phyloP scores from a whole-genome alignment of 768 basidiomycete species.

The Tulasnella sp. region DNA sequence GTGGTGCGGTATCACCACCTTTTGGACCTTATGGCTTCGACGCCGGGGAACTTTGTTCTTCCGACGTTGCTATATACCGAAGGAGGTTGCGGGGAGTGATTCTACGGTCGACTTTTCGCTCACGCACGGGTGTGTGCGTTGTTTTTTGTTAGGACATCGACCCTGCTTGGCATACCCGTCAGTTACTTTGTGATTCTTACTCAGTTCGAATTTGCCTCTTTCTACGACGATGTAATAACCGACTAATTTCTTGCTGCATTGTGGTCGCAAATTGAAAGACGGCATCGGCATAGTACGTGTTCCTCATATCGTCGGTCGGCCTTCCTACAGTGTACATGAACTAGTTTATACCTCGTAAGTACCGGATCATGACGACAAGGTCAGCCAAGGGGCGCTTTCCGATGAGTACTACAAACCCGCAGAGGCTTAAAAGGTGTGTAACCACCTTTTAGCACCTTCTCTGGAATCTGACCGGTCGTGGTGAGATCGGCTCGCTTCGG shows the following conservation, averaged over 20 bases:
- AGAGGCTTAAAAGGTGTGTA: conserved; percentile 39
- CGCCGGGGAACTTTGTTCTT: conserved; percentile 20
- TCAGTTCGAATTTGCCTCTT: background rate
- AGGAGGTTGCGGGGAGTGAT: too few relatives aligned
- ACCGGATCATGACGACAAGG: conserved; percentile 41
- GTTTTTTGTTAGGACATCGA: conserved; percentile 18
- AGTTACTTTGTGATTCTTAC: conserved; percentile 17
- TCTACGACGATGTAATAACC: too few relatives aligned
- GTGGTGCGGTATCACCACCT: conserved; percentile 23
- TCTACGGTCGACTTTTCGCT: too few relatives aligned
- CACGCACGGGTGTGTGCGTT: background rate
- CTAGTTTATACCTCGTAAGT: background rate
- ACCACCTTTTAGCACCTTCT: too few relatives aligned
- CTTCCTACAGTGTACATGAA: too few relatives aligned
- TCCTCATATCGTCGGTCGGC: background rate
- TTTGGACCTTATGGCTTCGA: conserved; percentile 21
- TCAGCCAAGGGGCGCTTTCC: conserved; percentile 41
- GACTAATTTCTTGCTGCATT: too few relatives aligned
- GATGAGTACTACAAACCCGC: conserved; percentile 45
- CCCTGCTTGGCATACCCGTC: conserved; percentile 24
- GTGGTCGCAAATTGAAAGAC: background rate
- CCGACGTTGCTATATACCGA: conserved; percentile 14
- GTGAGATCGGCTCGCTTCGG: conserved; percentile 40
- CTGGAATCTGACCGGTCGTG: background rate
- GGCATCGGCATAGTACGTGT: background rate